Conservation (phyloP, 2,329 filamentous ascomycete genomes). For the Sporothrix protearum region DNA sequence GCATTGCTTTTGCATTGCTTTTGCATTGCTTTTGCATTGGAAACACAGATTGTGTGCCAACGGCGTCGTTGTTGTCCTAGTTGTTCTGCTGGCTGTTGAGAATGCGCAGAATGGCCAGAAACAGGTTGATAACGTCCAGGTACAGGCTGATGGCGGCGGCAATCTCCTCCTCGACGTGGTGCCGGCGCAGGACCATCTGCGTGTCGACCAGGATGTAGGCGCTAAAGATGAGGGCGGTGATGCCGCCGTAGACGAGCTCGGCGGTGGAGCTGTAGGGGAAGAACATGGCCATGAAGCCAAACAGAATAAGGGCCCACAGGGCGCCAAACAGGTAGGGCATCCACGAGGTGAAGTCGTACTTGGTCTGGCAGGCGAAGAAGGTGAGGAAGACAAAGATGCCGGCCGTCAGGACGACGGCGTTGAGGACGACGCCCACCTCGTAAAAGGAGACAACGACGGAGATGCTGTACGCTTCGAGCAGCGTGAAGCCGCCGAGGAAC, state of each 20-base stretch:
- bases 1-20: no score
- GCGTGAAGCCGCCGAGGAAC: conserved; percentile 86
- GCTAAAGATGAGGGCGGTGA: conserved; percentile 83
- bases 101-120: conserved; percentile 91
- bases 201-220: conserved; percentile 96
- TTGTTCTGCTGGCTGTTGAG: conserved; percentile 95
- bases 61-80: no score
- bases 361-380: conserved; percentile 91
- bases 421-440: conserved; percentile 75
- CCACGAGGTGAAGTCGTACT: conserved; percentile 98
- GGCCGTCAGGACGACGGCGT: conserved; percentile 83
- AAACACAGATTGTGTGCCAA: no score
- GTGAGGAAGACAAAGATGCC: conserved; percentile 77
- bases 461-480: conserved; percentile 89
- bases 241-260: conserved; percentile 80
- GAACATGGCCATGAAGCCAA: conserved; percentile 89
- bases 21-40: no score
- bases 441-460: conserved; percentile 92
- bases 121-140: conserved; percentile 94
- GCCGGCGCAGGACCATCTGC: conserved; percentile 89
- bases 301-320: conserved; percentile 85
- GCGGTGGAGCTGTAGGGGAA: conserved; percentile 77
- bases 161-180: conserved; percentile 98
- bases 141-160: conserved; percentile 92
- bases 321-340: conserved; percentile 90